Evolutionary conservation across 257 asterid genomes (phyloP).

Genomic region (Vinca minor): DNA sequence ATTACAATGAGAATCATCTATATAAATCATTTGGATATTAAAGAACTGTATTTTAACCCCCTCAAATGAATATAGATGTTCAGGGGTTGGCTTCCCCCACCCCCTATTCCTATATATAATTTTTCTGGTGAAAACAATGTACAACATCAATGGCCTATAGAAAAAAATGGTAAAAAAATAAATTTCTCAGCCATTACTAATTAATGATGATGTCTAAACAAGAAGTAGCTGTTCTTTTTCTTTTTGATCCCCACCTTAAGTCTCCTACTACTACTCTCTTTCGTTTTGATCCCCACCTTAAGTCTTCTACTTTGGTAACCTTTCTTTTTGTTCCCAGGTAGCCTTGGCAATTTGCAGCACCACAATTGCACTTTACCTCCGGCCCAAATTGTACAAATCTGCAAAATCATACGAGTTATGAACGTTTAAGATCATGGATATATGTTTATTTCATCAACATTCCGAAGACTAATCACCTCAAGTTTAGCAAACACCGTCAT

Average conservation of each 20-base stretch:
- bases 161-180: too few relatives aligned
- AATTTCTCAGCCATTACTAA: too few relatives aligned
- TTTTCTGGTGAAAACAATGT: conserved; percentile 6
- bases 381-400: conserved; percentile 87
- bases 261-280: conserved; percentile 31
- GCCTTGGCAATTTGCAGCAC: conserved; percentile 73
- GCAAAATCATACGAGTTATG: conserved; percentile 9
- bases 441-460: too few relatives aligned
- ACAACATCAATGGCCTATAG: conserved; percentile 24
- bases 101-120: background rate
- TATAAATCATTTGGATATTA: too few relatives aligned
- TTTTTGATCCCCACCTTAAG: conserved; percentile 62
- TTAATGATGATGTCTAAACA: conserved; percentile 16
- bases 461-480: too few relatives aligned
- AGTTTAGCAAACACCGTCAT: too few relatives aligned
- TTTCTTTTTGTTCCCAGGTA: conserved; percentile 65
- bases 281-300: conserved; percentile 65
- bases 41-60: too few relatives aligned
- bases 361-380: conserved; percentile 73
- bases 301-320: too few relatives aligned
- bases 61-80: background rate
- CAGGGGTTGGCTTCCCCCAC: background rate
- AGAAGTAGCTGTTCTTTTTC: conserved; percentile 54
- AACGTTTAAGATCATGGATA: background rate
- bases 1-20: background rate